Percentiles rank a stretch among this genome's conserved stretches.
Evolutionary conservation across 73 alveolate genomes (phyloP).

Genomic region (Tetrahymena elliotti): DNA sequence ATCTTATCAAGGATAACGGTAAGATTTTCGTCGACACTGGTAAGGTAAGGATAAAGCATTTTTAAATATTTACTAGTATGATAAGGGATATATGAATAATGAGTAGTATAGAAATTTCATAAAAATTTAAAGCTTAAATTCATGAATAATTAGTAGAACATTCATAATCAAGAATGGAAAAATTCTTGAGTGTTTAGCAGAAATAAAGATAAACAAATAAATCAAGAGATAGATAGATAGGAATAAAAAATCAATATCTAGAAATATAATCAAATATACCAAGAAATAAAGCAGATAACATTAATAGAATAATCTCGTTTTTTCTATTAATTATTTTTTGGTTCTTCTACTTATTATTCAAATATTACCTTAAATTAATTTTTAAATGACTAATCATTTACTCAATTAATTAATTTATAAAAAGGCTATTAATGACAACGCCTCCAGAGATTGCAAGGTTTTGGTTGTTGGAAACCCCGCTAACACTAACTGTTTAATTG

Average conservation of each 20-base stretch:
- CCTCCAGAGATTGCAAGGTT: constrained; percentile 79
- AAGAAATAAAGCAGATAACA: neutral
- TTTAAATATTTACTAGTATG: neutral
- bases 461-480: constrained; percentile 98
- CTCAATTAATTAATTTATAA: neutral
- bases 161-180: neutral
- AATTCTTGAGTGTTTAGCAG: neutral
- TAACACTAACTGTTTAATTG: constrained; percentile 93
- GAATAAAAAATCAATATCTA: neutral
- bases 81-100: neutral
- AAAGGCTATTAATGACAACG: constrained; percentile 68
- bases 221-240: neutral
- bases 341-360: neutral
- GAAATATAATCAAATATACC: neutral
- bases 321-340: neutral
- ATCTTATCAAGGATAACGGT: constrained; percentile 82
- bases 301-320: neutral
- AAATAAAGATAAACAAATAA: too few relatives aligned
- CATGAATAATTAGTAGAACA: neutral
- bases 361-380: neutral
- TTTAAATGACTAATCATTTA: neutral
- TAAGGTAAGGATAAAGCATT: neutral
- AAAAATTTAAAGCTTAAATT: neutral
- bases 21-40: constrained; percentile 70
- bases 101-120: neutral